Base-by-base conservation (phyloP, 805 yeast species). In the Metschnikowia lachancei region DNA sequence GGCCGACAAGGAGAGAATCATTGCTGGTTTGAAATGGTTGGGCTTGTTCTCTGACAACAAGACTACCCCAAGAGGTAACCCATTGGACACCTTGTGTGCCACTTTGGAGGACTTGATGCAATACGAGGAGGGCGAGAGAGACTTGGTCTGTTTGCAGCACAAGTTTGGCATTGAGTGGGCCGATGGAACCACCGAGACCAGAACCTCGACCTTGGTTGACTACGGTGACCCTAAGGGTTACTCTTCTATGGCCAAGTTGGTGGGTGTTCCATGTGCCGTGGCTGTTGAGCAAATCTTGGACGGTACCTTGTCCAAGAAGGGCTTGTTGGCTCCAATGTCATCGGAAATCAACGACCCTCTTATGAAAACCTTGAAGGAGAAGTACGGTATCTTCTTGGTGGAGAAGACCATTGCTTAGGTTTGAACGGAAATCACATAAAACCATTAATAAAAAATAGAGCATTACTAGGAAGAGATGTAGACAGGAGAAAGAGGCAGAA, bases 231-330 rank as follows among this genome's bases (percentile, higher is more conserved):
- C 85, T 60, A 74, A 80, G 52, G 89, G 91, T 51, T 94, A 92
- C 83, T 85, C 96, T 34, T 91, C 98, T 30, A 94, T 94, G 99
- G 99, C 99, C 57, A 91, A 92, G 67, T 81, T 88, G 55, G 99
- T 94, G 46, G 99, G 99, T 76, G 92, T 90, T 54, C 99, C 99
- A 57, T 92, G 96, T 74, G 97, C 97, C 45, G 95, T 94, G 66
- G 99, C 98, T 26, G 77, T 86, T 49, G 81, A 82, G 72, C 85
- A 87, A 70, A 86, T 94, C 53, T 78, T 94, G 60, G 81, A 86
- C 57, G 97, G 97, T 56, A 80, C 83, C 47, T 75, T 78, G 57
- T 77, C 82, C 60, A 77, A 78, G 59, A 87, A 89, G 47, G 99
- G 99, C 59, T 77, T 94, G 65, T 77, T 83, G 58, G 98, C 97